Conservation (phyloP, 75 land plant species). For the Ceratopteris richardii region DNA sequence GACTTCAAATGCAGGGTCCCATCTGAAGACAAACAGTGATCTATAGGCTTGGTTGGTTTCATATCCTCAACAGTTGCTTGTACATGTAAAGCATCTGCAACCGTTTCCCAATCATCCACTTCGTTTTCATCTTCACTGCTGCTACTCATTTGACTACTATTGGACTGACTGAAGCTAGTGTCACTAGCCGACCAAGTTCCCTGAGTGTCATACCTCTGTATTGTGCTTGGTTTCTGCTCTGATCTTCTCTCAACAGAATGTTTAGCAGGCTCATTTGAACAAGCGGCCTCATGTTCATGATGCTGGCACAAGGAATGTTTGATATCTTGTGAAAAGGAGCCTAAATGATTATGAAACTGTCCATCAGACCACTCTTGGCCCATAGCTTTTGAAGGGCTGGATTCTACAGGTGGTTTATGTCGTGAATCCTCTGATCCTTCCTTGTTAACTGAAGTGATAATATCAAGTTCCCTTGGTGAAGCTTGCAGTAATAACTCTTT, state of each 20-base stretch:
- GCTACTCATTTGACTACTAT: constrained; percentile 19
- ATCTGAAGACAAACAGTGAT: neutral
- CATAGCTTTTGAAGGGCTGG: too few relatives aligned
- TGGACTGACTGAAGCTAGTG: constrained; percentile 13
- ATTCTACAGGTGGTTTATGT: neutral
- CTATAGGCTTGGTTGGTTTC: neutral
- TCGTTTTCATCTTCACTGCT: constrained; percentile 48
- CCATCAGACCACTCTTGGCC: too few relatives aligned
- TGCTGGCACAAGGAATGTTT: too few relatives aligned
- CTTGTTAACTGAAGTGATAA: neutral
- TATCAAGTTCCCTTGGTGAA: neutral
- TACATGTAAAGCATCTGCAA: constrained; percentile 58
- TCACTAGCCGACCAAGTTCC: constrained; percentile 17
- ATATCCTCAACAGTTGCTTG: constrained; percentile 3
- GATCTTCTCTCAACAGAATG: neutral
- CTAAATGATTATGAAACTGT: too few relatives aligned
- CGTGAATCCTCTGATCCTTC: neutral
- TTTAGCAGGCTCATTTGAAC: neutral
- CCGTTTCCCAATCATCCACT: constrained; percentile 84
- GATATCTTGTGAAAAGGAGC: too few relatives aligned
- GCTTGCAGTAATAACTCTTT: neutral
- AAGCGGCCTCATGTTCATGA: neutral
- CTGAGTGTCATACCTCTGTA: neutral
- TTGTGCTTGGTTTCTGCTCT: neutral
- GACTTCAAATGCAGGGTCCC: constrained; percentile 5